Conservation (phyloP, 2,329 filamentous ascomycete genomes). For the Pseudogymnoascus verrucosus region DNA sequence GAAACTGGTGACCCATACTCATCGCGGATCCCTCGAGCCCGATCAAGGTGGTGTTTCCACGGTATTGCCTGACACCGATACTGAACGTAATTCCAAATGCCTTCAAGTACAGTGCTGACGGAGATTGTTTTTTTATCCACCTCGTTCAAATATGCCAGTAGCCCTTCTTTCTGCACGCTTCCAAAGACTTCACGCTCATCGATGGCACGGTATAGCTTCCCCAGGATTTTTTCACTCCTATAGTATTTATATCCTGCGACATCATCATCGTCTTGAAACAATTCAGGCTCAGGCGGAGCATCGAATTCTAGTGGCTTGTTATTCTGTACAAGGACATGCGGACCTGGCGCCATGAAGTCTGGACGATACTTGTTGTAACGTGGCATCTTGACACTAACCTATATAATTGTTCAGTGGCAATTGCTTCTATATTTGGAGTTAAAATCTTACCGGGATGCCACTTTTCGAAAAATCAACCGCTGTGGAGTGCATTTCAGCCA, state of each 20-base stretch:
- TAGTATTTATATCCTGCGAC: slow-evolving; percentile 48
- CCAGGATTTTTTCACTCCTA: slow-evolving; percentile 58
- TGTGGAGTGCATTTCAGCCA: slow-evolving; percentile 59
- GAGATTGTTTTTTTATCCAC: not conserved
- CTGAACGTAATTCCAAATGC: not conserved
- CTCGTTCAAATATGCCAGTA: slow-evolving; percentile 1
- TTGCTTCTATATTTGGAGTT: not conserved
- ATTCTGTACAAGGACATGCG: slow-evolving; percentile 35
- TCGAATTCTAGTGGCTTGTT: slow-evolving; percentile 23
- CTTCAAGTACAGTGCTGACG: not conserved
- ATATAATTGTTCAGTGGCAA: not conserved
- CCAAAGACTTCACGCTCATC: slow-evolving; percentile 59
- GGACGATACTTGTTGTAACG: slow-evolving; percentile 31
- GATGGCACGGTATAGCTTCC: slow-evolving; percentile 61
- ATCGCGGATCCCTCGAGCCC: not conserved
- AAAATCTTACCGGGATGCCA: slow-evolving; percentile 45
- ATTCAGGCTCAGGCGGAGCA: not conserved
- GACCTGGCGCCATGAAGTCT: slow-evolving; percentile 46
- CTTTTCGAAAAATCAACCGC: slow-evolving; percentile 73
- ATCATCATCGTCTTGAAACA: not conserved
- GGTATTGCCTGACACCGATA: not conserved
- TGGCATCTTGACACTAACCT: slow-evolving; percentile 14
- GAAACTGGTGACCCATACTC: not conserved
- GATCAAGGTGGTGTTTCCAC: not conserved
- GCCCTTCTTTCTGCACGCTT: slow-evolving; percentile 20